phyloP scores from a whole-genome alignment of 1,284 basidiomycete genomes.

The Tilletia horrida region DNA sequence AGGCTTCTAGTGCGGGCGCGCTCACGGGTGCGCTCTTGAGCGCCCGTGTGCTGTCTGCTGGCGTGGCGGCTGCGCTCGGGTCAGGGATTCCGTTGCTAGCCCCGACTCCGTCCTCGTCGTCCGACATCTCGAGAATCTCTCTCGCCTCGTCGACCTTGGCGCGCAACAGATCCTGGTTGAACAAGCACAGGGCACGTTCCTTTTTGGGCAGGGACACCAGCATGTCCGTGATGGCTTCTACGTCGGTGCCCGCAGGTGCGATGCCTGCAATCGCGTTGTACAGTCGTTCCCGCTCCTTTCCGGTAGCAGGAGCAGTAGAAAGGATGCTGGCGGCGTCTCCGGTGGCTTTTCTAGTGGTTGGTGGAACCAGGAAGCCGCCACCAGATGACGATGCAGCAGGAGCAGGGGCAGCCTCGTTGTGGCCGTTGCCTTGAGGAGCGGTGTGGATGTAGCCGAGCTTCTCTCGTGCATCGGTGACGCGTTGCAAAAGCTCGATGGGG shows the following conservation, averaged over 20 bases:
- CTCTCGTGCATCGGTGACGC: constrained; percentile 58
- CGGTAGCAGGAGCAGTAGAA: constrained; percentile 28
- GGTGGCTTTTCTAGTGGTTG: constrained; percentile 1
- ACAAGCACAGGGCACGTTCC: constrained; percentile 81
- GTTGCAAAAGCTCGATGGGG: constrained; percentile 64
- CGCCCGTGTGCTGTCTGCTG: constrained; percentile 2
- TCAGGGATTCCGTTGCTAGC: constrained; percentile 20
- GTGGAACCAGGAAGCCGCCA: constrained; percentile 5
- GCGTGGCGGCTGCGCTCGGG: constrained; percentile 3
- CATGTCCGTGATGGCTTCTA: constrained; percentile 63
- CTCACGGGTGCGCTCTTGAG: constrained; percentile 9
- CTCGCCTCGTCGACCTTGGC: constrained; percentile 77
- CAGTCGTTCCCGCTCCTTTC: constrained; percentile 65
- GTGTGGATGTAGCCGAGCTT: constrained; percentile 21
- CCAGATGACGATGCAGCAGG: background rate
- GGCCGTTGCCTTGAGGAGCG: background rate
- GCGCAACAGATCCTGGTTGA: constrained; percentile 75
- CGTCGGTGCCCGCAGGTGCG: constrained; percentile 29
- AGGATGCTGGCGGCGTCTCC: constrained; percentile 33
- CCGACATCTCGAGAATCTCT: constrained; percentile 63
- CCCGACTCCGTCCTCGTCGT: constrained; percentile 61
- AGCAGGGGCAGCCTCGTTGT: background rate
- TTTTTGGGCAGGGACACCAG: constrained; percentile 79
- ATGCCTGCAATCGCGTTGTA: constrained; percentile 59
- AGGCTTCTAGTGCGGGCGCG: background rate